These are phyloP conservation scores for Pulveroboletus sp. DNA, from an alignment of 1,284 basidiomycete species.

Conservation along the genomic window DNA sequence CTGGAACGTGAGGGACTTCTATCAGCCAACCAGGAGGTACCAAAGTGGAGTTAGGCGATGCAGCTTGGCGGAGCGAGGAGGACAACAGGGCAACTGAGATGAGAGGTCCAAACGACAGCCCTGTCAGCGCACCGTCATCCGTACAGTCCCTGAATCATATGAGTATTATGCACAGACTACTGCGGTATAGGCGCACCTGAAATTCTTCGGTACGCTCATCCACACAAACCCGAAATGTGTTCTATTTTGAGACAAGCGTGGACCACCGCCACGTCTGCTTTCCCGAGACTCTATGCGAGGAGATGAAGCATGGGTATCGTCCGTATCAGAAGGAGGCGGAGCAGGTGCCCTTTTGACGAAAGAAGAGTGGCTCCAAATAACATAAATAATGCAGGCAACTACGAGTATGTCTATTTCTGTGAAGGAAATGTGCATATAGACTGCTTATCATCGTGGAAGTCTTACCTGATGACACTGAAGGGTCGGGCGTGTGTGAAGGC, in stretches of 20 bases:
- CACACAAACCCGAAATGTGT: constrained; percentile 70
- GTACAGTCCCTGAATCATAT: constrained; percentile 59
- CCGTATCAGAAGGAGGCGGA: constrained; percentile 26
- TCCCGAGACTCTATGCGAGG: constrained; percentile 49
- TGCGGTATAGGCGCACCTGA: constrained; percentile 51
- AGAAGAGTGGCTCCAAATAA: constrained; percentile 60
- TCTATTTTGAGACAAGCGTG: constrained; percentile 39
- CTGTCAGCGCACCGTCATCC: constrained; percentile 85
- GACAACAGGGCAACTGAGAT: constrained; percentile 68
- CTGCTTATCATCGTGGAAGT: neutral
- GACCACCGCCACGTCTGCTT: constrained; percentile 39
- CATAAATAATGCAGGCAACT: constrained; percentile 60
- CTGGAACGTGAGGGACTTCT: constrained; percentile 60
- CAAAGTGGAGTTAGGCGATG: constrained; percentile 29
- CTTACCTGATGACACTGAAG: constrained; percentile 32
- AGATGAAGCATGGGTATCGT: constrained; percentile 30
- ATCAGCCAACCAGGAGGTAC: constrained; percentile 73
- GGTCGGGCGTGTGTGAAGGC: constrained; percentile 2
- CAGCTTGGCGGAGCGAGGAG: constrained; percentile 45
- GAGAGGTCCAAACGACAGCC: constrained; percentile 75
- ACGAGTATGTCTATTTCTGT: constrained; percentile 63
- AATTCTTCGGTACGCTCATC: constrained; percentile 90
- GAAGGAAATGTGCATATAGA: constrained; percentile 10
- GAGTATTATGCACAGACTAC: constrained; percentile 6
- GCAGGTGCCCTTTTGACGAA: constrained; percentile 31